These are phyloP conservation scores for Lantana camara DNA, from an alignment of 257 asterid species.

Conservation along the genomic window DNA sequence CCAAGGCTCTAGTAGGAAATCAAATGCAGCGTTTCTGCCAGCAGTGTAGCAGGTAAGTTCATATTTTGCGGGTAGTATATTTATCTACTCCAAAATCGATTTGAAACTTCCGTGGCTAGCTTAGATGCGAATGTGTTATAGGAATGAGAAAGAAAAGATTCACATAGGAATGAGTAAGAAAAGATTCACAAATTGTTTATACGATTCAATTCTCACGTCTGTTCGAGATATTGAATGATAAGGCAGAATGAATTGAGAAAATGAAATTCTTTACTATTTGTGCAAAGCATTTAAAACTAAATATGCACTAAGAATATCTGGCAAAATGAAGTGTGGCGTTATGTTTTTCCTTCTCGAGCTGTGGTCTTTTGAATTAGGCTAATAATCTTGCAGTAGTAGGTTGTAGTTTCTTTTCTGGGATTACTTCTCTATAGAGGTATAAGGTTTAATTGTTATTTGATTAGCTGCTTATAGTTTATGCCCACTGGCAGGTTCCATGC, in stretches of 20 bases:
- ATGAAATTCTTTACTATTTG: not conserved
- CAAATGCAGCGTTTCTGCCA: conserved; percentile 87
- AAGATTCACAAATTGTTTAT: not conserved
- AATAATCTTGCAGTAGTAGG: not conserved
- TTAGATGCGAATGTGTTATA: not conserved
- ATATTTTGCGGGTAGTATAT: not conserved
- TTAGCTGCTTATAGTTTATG: conserved; percentile 7
- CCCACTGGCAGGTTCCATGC: conserved; percentile 64
- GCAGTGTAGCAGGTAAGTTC: conserved; percentile 81
- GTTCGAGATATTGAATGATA: not conserved
- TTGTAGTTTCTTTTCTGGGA: not conserved
- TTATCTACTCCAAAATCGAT: not conserved
- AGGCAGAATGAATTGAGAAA: not conserved
- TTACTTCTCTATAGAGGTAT: not conserved
- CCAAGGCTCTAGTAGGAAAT: conserved; percentile 61
- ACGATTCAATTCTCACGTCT: not conserved
- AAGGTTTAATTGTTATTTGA: conserved; percentile 8
- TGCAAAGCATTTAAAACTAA: not conserved
- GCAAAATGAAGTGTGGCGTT: not conserved
- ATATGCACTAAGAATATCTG: not conserved
- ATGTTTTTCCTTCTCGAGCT: too few relatives aligned
- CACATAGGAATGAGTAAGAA: not conserved
- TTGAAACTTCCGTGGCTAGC: not conserved
- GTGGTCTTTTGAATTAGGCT: not conserved
- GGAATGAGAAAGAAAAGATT: conserved; percentile 1